Base-by-base conservation (phyloP, 805 yeast genomes). In the Candida koratica region DNA sequence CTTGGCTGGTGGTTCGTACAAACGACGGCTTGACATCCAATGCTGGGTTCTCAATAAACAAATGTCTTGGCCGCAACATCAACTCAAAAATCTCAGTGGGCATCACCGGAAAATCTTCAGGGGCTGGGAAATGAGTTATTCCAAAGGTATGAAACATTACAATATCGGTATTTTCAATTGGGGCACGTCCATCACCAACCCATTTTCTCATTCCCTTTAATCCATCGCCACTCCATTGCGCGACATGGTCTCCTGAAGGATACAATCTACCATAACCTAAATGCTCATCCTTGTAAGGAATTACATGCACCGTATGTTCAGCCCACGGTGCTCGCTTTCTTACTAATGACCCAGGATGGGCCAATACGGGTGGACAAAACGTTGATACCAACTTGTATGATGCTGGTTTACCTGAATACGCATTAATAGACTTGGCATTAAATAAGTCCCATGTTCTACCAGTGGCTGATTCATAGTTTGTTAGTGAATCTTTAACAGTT, bases 41-140 rank as follows among this genome's bases (percentile, higher is more conserved):
- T 35, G 76, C 82, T 20, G 94, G 93, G 60, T 83, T 84, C 57
- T 80, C 84, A 30, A 70, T 62, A 71, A 84, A 84, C 67, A 84
- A 79, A 61, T 84, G 78, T 57, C 90, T 72, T 49, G 93, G 93
- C 60, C 89, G 75, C 56, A 84, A 67, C 64, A 80, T 66, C 48
- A 84, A 67, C 41, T 81, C 76, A 51, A 84, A 79, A 52, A 86
- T 83, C 64, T 84, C 94, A 33, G 87, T 82, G 32, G 93, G 93
- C 93, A 84, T 84, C 45, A 84, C 75, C 39, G 93, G 93, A 81
- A 83, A 84, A 60, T 84, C 94, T 66, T 84, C 93, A 41, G 93
- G 90, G 10, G 89, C 81, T 41, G 94, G 94, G 75, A 83, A 80
- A 58, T 84, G 94, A 22, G 90, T 79, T 47, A 84, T 76, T 52